phyloP scores from a whole-genome alignment of 2,329 filamentous ascomycete species.

The Chrysosporium keratinophilum region DNA sequence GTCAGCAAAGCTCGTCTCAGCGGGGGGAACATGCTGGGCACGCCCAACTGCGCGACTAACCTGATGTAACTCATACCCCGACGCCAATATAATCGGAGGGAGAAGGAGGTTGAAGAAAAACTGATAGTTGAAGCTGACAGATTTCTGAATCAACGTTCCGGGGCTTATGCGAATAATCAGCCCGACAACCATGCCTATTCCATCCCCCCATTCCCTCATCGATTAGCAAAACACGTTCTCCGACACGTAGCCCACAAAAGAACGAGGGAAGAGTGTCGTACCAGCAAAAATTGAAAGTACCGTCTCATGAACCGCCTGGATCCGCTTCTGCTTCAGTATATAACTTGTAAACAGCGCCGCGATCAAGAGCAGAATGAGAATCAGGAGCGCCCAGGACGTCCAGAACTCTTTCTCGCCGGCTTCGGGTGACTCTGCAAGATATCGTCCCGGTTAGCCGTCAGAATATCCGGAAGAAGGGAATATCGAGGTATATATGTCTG shows the following conservation, averaged over 20 bases:
- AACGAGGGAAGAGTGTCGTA: constrained; percentile 29
- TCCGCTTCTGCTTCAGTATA: constrained; percentile 88
- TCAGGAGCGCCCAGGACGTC: constrained; percentile 94
- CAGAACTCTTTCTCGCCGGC: constrained; percentile 87
- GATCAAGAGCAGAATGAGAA: constrained; percentile 88
- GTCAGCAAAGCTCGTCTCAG: background rate
- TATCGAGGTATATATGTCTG: background rate
- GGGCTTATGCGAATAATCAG: constrained; percentile 73
- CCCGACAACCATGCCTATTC: constrained; percentile 85
- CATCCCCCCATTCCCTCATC: background rate
- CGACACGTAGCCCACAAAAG: background rate
- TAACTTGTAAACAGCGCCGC: constrained; percentile 95
- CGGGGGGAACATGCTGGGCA: background rate
- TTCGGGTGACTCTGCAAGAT: constrained; percentile 52
- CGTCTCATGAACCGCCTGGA: constrained; percentile 95
- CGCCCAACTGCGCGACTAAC: constrained; percentile 27
- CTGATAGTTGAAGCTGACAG: constrained; percentile 95
- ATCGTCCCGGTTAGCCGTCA: too few species aligned
- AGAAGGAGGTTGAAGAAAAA: constrained; percentile 99
- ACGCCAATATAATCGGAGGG: constrained; percentile 95
- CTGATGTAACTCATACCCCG: constrained; percentile 94
- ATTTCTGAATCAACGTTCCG: constrained; percentile 72
- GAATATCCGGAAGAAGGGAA: too few species aligned
- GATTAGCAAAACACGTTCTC: background rate
- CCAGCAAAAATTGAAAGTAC: constrained; percentile 97